Base-by-base conservation (phyloP, 176 grass and related monocot species). In the Carex parvula region DNA sequence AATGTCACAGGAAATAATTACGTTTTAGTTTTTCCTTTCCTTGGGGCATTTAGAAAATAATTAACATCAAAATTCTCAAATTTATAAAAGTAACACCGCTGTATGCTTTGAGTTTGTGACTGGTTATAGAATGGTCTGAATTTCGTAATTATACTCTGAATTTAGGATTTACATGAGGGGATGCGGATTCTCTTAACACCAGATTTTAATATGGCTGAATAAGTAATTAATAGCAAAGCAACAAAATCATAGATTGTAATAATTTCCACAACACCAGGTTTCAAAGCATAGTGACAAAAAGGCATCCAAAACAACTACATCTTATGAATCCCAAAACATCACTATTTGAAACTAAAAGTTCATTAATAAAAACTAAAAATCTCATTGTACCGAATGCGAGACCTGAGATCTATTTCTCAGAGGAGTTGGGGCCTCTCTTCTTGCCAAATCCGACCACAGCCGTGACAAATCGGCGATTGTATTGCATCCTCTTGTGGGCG, bases 401-500 rank as follows among this genome's bases (percentile, higher is more conserved):
- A 62, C 20, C 3, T 75, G 6, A 84, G 86, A 90, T 94, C 89
- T 89, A 94, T 89, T 91, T 94, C 92, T 94, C 92, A 0, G 92
- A 94, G 16, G 92, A 91, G 85, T 94, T 94, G 85, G 92, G 92
- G 22, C 92, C 89, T 73, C 92, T 89, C 85, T 94, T 94, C 92
- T 91, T 94, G 84, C 92, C 92, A 89, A 94, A 94, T 2, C 92
- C 92, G 70, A 94, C 92, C 37, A 94, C 89, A 60, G 92, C 92
- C 52, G 92, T 94, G 85, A 94, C 92, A 87, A 94, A 94, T 41
- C 92, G 92, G 73, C 92, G 85, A 83, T 94, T 94, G 87, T 94
- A 91, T 84, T 94, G 92, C 87, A 94, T 85, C 30, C 90, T 81
- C 90, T 92, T 92, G 92, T 92, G 6, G 20, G 92, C 92, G 7